A percentile compares a stretch with the other conserved stretches of the same genome.
phyloP scores from a whole-genome alignment of 2,329 filamentous ascomycete species.

The Monilinia aucupariae region DNA sequence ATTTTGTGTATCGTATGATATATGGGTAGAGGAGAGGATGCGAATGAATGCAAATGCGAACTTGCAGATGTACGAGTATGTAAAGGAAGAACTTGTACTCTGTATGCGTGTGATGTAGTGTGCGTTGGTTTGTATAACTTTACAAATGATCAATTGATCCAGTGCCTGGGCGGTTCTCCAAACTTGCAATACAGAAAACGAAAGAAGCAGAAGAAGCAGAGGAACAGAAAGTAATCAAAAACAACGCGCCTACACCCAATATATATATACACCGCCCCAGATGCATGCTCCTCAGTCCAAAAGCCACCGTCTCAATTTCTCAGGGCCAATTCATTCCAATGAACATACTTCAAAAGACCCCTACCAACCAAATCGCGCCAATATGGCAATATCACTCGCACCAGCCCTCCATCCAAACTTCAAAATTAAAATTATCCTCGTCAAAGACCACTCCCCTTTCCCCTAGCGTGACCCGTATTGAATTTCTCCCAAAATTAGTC shows the following conservation, averaged over 20 bases:
- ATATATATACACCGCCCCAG: background rate
- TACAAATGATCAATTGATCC: background rate
- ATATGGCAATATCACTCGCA: background rate
- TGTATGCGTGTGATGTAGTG: background rate
- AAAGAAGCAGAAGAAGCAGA: background rate
- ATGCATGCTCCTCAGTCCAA: background rate
- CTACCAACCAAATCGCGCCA: background rate
- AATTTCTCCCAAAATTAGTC: background rate
- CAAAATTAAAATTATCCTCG: background rate
- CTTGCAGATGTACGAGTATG: background rate
- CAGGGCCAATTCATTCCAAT: background rate
- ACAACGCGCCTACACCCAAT: background rate
- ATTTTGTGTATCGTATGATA: background rate
- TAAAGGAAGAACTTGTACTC: background rate
- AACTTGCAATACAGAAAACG: background rate
- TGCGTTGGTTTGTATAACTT: background rate
- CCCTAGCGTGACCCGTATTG: background rate
- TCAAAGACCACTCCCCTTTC: background rate
- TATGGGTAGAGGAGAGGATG: background rate
- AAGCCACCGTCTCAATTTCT: background rate
- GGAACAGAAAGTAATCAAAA: background rate
- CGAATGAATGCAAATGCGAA: background rate
- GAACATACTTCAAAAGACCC: background rate
- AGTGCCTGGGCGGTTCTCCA: no score
- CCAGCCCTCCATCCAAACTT: background rate